Percentiles rank a stretch among this genome's conserved stretches.
Evolutionary conservation across 2,329 filamentous ascomycete genomes (phyloP).

Genomic region (Hysterium pulicare): DNA sequence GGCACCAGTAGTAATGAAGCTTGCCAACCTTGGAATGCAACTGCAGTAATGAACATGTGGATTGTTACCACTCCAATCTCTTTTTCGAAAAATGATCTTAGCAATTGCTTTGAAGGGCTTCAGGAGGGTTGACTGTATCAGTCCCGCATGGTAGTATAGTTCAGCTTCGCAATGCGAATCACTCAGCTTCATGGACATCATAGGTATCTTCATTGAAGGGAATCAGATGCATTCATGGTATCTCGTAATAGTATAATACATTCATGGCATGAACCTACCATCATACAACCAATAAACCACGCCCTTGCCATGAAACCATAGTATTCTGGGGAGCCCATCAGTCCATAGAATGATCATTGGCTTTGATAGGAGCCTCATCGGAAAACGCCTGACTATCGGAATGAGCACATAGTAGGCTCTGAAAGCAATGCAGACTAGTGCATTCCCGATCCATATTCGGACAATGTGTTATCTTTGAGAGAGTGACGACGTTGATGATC

Average conservation of each 20-base stretch:
- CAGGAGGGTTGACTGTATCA: too few species aligned
- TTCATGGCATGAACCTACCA: neutral
- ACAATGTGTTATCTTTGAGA: too few species aligned
- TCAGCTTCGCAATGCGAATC: neutral
- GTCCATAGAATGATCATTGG: slow-evolving; percentile 51
- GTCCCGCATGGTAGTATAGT: neutral
- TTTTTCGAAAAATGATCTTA: too few species aligned
- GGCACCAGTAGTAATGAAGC: too few species aligned
- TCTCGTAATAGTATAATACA: neutral
- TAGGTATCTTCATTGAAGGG: too few species aligned
- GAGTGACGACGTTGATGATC: too few species aligned
- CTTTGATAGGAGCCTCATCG: slow-evolving; percentile 54
- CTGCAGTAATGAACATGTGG: too few species aligned
- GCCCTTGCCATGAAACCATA: slow-evolving; percentile 54
- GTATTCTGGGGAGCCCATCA: slow-evolving; percentile 48
- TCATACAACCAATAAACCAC: slow-evolving; percentile 38
- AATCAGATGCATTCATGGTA: neutral
- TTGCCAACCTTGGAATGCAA: too few species aligned
- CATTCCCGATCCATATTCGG: too few species aligned
- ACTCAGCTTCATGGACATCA: too few species aligned
- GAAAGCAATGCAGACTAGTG: slow-evolving; percentile 36
- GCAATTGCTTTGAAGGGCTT: too few species aligned
- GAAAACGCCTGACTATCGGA: slow-evolving; percentile 40
- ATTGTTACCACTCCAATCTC: too few species aligned
- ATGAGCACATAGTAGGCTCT: slow-evolving; percentile 46